Base-by-base conservation (phyloP, 2,329 filamentous ascomycete genomes). In the Fusarium secorum region DNA sequence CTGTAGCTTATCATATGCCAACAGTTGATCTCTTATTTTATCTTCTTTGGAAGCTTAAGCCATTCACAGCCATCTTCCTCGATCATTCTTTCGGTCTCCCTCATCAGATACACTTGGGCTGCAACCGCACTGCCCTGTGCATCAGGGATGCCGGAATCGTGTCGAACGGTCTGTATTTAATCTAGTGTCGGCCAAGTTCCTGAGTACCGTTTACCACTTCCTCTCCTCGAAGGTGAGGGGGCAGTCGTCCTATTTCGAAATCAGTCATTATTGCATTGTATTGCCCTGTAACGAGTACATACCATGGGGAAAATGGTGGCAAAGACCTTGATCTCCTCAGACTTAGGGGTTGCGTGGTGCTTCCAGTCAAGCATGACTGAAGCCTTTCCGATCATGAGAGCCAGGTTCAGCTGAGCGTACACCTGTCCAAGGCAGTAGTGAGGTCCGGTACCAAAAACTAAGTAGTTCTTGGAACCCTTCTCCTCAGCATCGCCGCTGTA, bases 231-330 rank as follows among this genome's bases (percentile, higher is more conserved):
- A 95, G 4, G 90, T 91, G 76, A 96, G 87, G 60, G 92, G 90
- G 83, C 93, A 96, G 79, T 96, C 91, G 79, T 97, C 93, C 93
- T 95, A 71, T 1, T 32, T 8, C 24, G 26, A 39, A 46, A 74
- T 84, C 68, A 79, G 74, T 66, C 39, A 53, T 18, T 65, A 60
- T 46, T 36, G 28, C 33, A n/a, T 13, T 30, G 13, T 20, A 3
- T 41, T 30, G 18, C 11, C n/a, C 28, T 41, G 24, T 9, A 13
- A 11, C 20, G 9, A 30, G 11, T 55, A 84, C 90, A 81, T 83
- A 97, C 95, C 92, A 92, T 92, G 61, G 96, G 96, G 87, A 99
- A 99, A 75, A 99, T 97, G 32, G 94, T 98, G 42, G 96, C 96
- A 83, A 98, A 99, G 74, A 98, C 95, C 85, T 97, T 95, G 82